A percentile compares a stretch with the other conserved stretches of the same genome.
Conservation (phyloP, 306 rosid genomes). For the barrel medic (Medicago truncatula) region MtrunA17r5.0-ANR NC_053048.1:39663001-39663500, state of each 20-base stretch:
- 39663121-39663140: neutral
- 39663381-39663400: constrained; percentile 1
- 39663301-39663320: constrained; percentile 7
- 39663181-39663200: constrained; percentile 20
- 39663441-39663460: constrained; percentile 10
- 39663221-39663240: constrained; percentile 13
- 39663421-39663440: constrained; percentile 17
- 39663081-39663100: neutral
- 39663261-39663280: constrained; percentile 1
- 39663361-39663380: neutral
- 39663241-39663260: constrained; percentile 8
- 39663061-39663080: constrained; percentile 1
- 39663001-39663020: neutral
- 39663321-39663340: neutral
- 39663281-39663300: constrained; percentile 16
- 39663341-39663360: constrained; percentile 14
- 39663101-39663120: constrained; percentile 13
- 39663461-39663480: constrained; percentile 27
- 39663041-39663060: constrained; percentile 10
- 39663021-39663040: neutral
- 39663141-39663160: neutral
- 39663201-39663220: neutral
- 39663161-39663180: neutral
- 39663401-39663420: constrained; percentile 34
- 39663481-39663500: constrained; percentile 4